Base-by-base conservation (phyloP, 805 yeast genomes). In the Saturnispora gosingensis region DNA sequence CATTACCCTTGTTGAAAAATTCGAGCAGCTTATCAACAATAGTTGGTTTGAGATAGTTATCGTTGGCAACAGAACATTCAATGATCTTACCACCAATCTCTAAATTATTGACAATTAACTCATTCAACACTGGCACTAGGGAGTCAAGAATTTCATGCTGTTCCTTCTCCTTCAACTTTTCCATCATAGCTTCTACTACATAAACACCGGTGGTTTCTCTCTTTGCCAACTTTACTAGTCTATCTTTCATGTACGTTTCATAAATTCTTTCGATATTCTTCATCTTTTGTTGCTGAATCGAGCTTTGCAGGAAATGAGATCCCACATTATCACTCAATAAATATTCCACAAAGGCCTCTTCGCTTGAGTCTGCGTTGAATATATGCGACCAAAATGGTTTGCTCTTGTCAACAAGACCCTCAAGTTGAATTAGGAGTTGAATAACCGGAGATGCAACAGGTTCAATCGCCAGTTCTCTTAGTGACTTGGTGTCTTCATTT, bases 241-340 rank as follows among this genome's bases (percentile, higher is more conserved):
- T 74, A 30, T 83, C 85, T 54, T 76, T 76, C 82, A 90, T 86
- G 69, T 89, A 87, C 5, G 77, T 65, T 40, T 68, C 69, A 70
- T 80, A 88, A 45, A 91, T 66, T 59, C 96, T 76, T 59, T 83
- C 85, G 20, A 85, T 77, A 62, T 80, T 82, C 56, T 80, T 83
- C 55, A 77, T 68, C 57, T 93, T 81, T 55, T 83, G 82, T 53
- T 76, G 77, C 46, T 76, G 78, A 48, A 90, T 72, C 10, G 82
- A 76, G 18, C 82, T 76, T 66, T 93, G 88, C 27, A 91, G 72
- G 71, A 93, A 91, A 67, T 89, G 97, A 1, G 95, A 85, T 0
- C 98, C 99, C n/a, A 90, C 88, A 1, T 95, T 73, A 62, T 89
- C 96, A 8, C 93, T 80, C 36, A 91, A 69, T 50, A 90, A 72